Evolutionary conservation across 1,284 basidiomycete genomes (phyloP).

Genomic region (Salmacisia buchloeana): DNA sequence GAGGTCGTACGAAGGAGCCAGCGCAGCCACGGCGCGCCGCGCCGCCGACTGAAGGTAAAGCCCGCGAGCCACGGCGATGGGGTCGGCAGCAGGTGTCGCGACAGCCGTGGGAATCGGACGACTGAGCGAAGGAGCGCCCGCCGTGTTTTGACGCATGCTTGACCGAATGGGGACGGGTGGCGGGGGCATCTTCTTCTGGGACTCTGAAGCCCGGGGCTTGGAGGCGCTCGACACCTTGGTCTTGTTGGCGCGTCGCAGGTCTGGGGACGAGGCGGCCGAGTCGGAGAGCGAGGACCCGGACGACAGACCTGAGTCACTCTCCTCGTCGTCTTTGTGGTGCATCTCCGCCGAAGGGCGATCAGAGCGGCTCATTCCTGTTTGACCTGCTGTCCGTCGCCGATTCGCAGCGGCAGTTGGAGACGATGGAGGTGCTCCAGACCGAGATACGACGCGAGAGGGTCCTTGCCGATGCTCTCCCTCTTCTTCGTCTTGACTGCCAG

Average conservation of each 20-base stretch:
- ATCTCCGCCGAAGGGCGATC: not conserved
- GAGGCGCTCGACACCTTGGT: conserved; percentile 5
- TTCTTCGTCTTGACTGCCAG: conserved; percentile 21
- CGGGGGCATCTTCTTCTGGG: conserved; percentile 29
- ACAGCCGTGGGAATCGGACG: not conserved
- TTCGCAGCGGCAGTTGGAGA: not conserved
- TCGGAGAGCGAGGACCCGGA: conserved; percentile 23
- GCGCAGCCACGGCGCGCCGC: conserved; percentile 24
- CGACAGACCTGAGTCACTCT: conserved; percentile 2
- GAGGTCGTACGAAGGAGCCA: conserved; percentile 45
- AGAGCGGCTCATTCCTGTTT: not conserved
- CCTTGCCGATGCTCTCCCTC: not conserved
- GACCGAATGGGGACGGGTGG: conserved; percentile 19
- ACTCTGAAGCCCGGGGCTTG: conserved; percentile 16
- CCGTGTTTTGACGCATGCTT: not conserved
- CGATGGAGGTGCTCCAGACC: not conserved
- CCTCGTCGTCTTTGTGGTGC: not conserved
- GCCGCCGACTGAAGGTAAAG: conserved; percentile 21
- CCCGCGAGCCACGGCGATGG: not conserved
- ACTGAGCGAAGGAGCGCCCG: not conserved
- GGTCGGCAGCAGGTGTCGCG: conserved; percentile 7
- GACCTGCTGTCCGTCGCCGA: not conserved
- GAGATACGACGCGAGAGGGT: not conserved
- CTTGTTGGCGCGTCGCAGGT: conserved; percentile 13
- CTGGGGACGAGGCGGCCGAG: conserved; percentile 14